Evolutionary conservation across 306 rosid species (phyloP).

Genomic region (Begonia loranthoides): DNA sequence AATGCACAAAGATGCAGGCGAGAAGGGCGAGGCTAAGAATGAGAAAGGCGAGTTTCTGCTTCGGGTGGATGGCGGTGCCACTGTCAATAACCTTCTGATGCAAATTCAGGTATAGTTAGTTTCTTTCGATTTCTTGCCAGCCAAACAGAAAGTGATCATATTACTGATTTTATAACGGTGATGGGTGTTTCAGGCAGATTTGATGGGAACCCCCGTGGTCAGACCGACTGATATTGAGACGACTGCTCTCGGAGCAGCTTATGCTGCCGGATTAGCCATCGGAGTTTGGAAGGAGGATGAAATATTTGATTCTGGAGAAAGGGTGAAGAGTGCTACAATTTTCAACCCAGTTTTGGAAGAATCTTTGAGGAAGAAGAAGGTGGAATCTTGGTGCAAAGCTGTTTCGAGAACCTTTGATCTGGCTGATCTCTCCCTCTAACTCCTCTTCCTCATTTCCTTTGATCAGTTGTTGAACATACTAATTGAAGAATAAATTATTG

Average conservation of each 20-base stretch:
- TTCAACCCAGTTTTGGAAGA: slow-evolving; percentile 36
- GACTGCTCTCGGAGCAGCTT: slow-evolving; percentile 93
- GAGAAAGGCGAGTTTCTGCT: slow-evolving; percentile 42
- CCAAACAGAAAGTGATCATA: no score
- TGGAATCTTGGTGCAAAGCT: slow-evolving; percentile 76
- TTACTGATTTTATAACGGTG: no score
- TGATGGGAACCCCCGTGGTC: slow-evolving; percentile 54
- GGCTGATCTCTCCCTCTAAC: slow-evolving; percentile 62
- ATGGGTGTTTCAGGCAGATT: slow-evolving; percentile 45
- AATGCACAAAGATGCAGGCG: slow-evolving; percentile 58
- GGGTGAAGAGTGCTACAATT: slow-evolving; percentile 20
- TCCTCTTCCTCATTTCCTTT: background rate
- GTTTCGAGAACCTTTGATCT: slow-evolving; percentile 67
- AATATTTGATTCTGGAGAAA: slow-evolving; percentile 30
- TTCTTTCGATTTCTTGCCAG: no score
- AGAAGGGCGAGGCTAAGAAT: slow-evolving; percentile 16
- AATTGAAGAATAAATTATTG: no score
- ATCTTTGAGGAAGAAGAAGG: slow-evolving; percentile 54
- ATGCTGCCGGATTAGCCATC: slow-evolving; percentile 83
- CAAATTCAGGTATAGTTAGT: slow-evolving; percentile 66
- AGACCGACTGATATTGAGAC: slow-evolving; percentile 87
- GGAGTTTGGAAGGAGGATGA: slow-evolving; percentile 70
- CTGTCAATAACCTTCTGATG: slow-evolving; percentile 69
- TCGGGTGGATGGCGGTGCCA: slow-evolving; percentile 85
- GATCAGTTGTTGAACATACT: no score